phyloP scores from a whole-genome alignment of 371 early-diverging fungal species.

The Apophysomyces sp. region DNA sequence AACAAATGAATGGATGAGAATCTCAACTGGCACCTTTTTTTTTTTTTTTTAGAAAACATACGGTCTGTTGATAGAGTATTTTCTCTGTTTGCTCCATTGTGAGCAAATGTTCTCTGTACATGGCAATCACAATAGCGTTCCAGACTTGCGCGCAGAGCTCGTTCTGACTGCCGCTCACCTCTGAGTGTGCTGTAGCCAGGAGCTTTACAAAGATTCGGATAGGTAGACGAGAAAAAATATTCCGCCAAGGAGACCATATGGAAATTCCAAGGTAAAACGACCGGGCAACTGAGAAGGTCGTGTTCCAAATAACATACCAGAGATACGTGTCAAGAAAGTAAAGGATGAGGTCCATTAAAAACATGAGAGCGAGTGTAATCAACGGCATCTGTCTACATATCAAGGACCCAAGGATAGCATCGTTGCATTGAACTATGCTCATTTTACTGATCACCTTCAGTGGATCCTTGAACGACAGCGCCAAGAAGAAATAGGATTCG shows the following conservation, averaged over 20 bases:
- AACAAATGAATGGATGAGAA: neutral
- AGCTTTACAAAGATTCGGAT: constrained; percentile 82
- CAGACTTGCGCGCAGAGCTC: constrained; percentile 80
- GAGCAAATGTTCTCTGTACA: constrained; percentile 84
- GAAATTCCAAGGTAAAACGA: constrained; percentile 82
- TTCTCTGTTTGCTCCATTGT: constrained; percentile 75
- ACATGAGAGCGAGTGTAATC: constrained; percentile 70
- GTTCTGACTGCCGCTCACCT: constrained; percentile 70
- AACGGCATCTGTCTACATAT: constrained; percentile 65
- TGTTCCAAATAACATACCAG: constrained; percentile 89
- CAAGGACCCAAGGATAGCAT: constrained; percentile 40
- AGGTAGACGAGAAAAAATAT: constrained; percentile 81
- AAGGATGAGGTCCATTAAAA: constrained; percentile 70
- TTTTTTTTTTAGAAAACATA: constrained; percentile 15
- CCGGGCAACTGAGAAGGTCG: constrained; percentile 72
- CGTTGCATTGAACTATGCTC: constrained; percentile 53
- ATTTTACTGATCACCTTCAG: constrained; percentile 63
- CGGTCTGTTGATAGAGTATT: constrained; percentile 72
- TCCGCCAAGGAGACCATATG: constrained; percentile 86
- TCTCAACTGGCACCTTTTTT: no score
- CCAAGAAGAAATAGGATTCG: constrained; percentile 81
- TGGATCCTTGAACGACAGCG: constrained; percentile 78
- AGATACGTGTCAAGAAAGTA: constrained; percentile 90
- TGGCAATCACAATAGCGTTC: constrained; percentile 85
- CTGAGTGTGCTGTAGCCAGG: constrained; percentile 67